Conservation (phyloP, 2,329 filamentous ascomycete genomes). For the Sarocladium oryzae region DNA sequence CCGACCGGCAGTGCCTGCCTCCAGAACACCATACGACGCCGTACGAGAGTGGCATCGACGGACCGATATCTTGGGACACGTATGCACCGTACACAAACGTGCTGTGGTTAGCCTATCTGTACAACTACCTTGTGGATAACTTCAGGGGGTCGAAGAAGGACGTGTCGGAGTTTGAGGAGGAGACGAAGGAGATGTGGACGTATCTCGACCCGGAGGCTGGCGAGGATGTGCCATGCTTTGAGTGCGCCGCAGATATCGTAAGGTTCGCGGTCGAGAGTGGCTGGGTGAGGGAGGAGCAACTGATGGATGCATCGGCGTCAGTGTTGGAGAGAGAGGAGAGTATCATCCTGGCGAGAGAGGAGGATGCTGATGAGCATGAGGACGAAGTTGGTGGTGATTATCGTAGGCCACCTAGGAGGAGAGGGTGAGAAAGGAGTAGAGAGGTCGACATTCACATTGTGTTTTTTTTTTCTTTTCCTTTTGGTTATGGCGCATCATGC, state of each 20-base stretch:
- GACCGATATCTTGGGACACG: slow-evolving; percentile 46
- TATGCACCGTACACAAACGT: slow-evolving; percentile 58
- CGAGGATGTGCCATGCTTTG: slow-evolving; percentile 42
- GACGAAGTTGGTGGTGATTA: slow-evolving; percentile 10
- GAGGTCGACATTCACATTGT: too few relatives aligned
- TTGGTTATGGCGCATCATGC: background rate
- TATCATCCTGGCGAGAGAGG: slow-evolving; percentile 28
- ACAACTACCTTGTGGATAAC: slow-evolving; percentile 42
- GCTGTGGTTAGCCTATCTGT: slow-evolving; percentile 58
- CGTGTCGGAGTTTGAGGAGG: slow-evolving; percentile 37
- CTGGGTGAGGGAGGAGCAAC: slow-evolving; percentile 48
- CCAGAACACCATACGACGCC: slow-evolving; percentile 39
- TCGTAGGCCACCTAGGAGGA: slow-evolving; percentile 17
- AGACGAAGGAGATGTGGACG: slow-evolving; percentile 46
- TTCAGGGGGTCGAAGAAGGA: slow-evolving; percentile 42
- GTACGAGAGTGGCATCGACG: slow-evolving; percentile 39
- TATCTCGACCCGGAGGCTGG: slow-evolving; percentile 47
- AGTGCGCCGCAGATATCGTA: slow-evolving; percentile 49
- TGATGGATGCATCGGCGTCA: slow-evolving; percentile 33
- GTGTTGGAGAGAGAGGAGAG: slow-evolving; percentile 33
- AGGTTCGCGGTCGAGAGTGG: slow-evolving; percentile 51
- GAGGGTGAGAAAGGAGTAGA: background rate
- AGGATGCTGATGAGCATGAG: slow-evolving; percentile 15
- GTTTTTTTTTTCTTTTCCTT: too few relatives aligned
- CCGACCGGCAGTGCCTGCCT: slow-evolving; percentile 43